Evolutionary conservation across 176 grass and related monocot genomes (phyloP), one percentile per base, ranked within the genome.

Genomic region (Oropetium thomaeum): DNA sequence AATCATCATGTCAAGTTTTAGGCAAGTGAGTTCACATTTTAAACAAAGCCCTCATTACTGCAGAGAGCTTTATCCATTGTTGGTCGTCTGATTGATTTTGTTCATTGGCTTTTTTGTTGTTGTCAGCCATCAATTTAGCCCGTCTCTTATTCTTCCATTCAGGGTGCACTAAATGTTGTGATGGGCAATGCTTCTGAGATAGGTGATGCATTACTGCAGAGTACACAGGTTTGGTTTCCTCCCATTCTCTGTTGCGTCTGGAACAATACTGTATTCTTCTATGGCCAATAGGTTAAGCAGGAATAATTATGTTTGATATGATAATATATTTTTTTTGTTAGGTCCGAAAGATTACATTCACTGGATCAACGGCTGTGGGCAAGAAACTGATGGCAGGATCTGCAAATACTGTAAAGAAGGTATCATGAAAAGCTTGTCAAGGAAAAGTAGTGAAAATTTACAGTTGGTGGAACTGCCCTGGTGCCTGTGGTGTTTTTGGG

Each of bases 341-440:
- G 96, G 96, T 98, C 23, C 94, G 96, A 74, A 98, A 94, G 85
- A 94, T 98, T 14, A 98, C 91, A 6, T 98, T 98, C 78, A 98
- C 96, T 51, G 96, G 96, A 53, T 98, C 96, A 69, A 98, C 96
- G 79, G 96, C 96, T 73, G 84, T 94, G 73, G 96, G 96, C 22
- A 98, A 98, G 78, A 98, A 94, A 60, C 75, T 98, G 62, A 88
- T 98, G 89, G 91, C 84, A 70, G 96, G 96, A 63, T 94, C 91
- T 76, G 91, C 91, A 77, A 84, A 81, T 83, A 98, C 96, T 11
- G 91, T 98, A 43, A 98, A 98, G 70, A 98, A 86, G 96, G 96
- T 98, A 86, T 58, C 29, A 33, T 43, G 22, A 73, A 33, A 76
- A 77, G 45, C 8, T 64, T 8, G 47, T 66, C 29, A 5, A 20